A percentile compares a stretch with the other conserved stretches of the same genome.
These are phyloP conservation scores for Immersiella caudata DNA, from an alignment of 495 filamentous ascomycete species.

Conservation along the genomic window DNA sequence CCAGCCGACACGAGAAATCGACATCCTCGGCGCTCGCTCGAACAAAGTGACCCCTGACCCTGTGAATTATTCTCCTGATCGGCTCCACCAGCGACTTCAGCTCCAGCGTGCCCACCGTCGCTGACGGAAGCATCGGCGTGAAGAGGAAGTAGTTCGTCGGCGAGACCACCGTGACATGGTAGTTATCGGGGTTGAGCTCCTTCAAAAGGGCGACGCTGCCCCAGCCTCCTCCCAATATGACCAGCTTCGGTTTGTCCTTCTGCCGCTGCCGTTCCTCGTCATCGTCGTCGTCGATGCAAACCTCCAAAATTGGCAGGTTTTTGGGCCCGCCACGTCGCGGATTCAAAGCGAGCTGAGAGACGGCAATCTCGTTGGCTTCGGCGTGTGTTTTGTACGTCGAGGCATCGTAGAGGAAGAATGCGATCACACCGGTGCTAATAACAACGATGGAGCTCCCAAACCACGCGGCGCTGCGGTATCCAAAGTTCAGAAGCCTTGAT, in stretches of 20 bases:
- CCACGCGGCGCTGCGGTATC: conserved; percentile 53
- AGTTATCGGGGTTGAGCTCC: conserved; percentile 83
- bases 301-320: conserved; percentile 89
- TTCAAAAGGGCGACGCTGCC: conserved; percentile 91
- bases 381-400: conserved; percentile 78
- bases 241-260: conserved; percentile 86
- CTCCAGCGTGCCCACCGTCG: conserved; percentile 93
- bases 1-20: conserved; percentile 85
- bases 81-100: conserved; percentile 90
- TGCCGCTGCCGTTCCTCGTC: conserved; percentile 63
- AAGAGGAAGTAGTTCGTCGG: conserved; percentile 97
- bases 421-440: conserved; percentile 59
- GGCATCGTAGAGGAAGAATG: conserved; percentile 94
- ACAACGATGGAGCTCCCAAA: conserved; percentile 53
- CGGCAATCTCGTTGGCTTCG: conserved; percentile 69
- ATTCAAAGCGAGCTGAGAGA: conserved; percentile 79
- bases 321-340: conserved; percentile 90
- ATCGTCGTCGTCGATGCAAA: conserved; percentile 86
- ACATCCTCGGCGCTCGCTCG: conserved; percentile 84
- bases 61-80: conserved; percentile 77
- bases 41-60: conserved; percentile 84
- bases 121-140: conserved; percentile 95
- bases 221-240: conserved; percentile 94
- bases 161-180: conserved; percentile 92
- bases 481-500: conserved; percentile 51